Conservation (phyloP, 2,329 filamentous ascomycete species). For the Rhexocercosporidium sp. region DNA sequence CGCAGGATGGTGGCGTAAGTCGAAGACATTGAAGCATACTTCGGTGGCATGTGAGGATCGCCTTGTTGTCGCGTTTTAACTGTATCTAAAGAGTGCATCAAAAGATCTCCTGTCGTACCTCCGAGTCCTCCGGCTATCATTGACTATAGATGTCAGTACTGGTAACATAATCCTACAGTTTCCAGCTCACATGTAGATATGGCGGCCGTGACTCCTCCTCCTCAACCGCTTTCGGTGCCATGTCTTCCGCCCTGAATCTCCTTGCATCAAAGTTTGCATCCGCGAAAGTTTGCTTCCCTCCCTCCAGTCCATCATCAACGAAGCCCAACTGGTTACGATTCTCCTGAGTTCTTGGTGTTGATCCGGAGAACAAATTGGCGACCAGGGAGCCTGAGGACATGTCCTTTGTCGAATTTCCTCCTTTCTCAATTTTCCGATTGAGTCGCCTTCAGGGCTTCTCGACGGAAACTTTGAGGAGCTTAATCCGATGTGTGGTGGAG, state of each 20-base stretch:
- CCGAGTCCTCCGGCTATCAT: slow-evolving; percentile 96
- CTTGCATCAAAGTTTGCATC: slow-evolving; percentile 40
- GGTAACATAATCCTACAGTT: slow-evolving; percentile 17
- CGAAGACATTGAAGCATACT: slow-evolving; percentile 87
- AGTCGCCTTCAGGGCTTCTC: slow-evolving; percentile 29
- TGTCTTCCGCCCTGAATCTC: slow-evolving; percentile 33
- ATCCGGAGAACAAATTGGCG: slow-evolving; percentile 54
- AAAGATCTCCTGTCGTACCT: slow-evolving; percentile 90
- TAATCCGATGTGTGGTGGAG: neutral
- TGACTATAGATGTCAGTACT: slow-evolving; percentile 58
- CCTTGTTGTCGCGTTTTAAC: slow-evolving; percentile 98
- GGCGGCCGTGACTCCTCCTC: slow-evolving; percentile 62
- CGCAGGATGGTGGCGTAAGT: slow-evolving; percentile 93
- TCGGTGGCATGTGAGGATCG: slow-evolving; percentile 89
- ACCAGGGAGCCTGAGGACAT: slow-evolving; percentile 64
- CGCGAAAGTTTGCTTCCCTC: slow-evolving; percentile 38
- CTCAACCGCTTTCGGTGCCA: slow-evolving; percentile 46
- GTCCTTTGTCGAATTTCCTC: slow-evolving; percentile 44
- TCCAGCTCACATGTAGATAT: slow-evolving; percentile 63
- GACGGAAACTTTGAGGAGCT: slow-evolving; percentile 5
- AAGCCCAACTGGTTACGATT: slow-evolving; percentile 40
- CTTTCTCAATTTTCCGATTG: slow-evolving; percentile 37
- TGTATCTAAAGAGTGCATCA: slow-evolving; percentile 99
- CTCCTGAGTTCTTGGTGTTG: slow-evolving; percentile 34
- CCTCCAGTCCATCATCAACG: slow-evolving; percentile 45